phyloP scores from a whole-genome alignment of 2,329 filamentous ascomycete genomes.

The Fulvia fulva region DNA sequence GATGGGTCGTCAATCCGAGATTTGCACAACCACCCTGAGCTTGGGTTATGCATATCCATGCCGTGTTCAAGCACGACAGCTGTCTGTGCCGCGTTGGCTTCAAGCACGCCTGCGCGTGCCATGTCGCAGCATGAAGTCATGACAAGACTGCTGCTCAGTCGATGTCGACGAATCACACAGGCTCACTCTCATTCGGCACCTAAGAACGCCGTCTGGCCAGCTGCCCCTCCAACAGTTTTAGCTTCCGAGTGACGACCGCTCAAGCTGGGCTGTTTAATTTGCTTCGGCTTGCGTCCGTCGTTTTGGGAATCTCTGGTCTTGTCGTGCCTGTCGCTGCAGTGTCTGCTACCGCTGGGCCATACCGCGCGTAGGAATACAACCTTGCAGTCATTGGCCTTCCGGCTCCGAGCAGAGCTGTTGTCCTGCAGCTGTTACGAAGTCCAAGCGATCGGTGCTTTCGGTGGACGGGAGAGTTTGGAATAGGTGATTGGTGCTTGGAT shows the following conservation, averaged over 20 bases:
- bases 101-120: not conserved
- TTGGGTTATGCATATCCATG: not conserved
- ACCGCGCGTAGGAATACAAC: not conserved
- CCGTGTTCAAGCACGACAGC: not conserved
- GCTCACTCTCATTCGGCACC: not conserved
- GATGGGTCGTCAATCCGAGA: not conserved
- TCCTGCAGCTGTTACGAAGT: not conserved
- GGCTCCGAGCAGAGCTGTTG: not conserved
- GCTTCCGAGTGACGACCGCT: not conserved
- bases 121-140: conserved; percentile 10
- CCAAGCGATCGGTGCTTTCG: conserved; percentile 9
- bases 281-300: not conserved
- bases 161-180: conserved; percentile 3
- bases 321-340: not conserved
- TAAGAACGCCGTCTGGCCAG: not conserved
- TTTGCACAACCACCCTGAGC: conserved; percentile 2
- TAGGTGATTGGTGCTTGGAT: conserved; percentile 12
- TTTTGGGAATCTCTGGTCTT: not conserved
- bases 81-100: not conserved
- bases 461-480: conserved; percentile 15
- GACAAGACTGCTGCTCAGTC: not conserved
- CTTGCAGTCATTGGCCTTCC: not conserved
- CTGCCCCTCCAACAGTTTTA: not conserved
- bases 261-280: not conserved
- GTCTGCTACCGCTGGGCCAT: not conserved